Evolutionary conservation across 2,329 filamentous ascomycete species (phyloP), one percentile per base, ranked within the genome.

Genomic region (Pseudocercospora fuligena): DNA sequence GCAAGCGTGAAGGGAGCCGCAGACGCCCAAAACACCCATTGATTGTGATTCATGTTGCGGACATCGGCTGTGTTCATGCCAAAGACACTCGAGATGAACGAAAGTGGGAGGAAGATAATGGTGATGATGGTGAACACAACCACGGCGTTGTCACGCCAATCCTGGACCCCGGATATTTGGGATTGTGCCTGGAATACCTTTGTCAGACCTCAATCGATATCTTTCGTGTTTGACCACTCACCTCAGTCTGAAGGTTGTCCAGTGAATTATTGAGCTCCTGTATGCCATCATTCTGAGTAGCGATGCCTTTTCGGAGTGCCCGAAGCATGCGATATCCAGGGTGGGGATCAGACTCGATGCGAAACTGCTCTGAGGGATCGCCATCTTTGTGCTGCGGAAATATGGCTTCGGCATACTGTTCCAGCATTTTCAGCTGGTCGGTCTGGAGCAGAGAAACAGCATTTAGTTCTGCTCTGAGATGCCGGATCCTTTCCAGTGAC

Each of bases 21-120:
- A 7, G 40, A 43, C 11, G 47, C 63, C 67, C 67, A 69, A 58
- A 61, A 67, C 1, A 49, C 27, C 66, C 53, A 67, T 43, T 65
- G 62, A 23, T 33, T 60, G 21, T 27, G 8, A 25, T 61, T 29
- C 65, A 63, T 64, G 23, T 67, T 53, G 5, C 64, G 54, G n/a
- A 69, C 47, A 31, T 67, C 65, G 6, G 27, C 36, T 6, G 59
- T 65, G 59, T 69, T 70, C 60, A 70, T 69, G n/a, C 66, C 61
- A 29, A 69, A 63, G 25, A 68, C 43, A n/a, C 36, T 61, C 12
- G 62, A 60, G 5, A 69, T 63, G 47, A 69, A 69, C 25, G 25
- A 61, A 1, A 67, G 56, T 16, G 64, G 64, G 7, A 69, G 63
- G 29, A 70, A 70, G 60, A 70, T 66, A 21, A 70, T 65, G 7